Conservation (phyloP, 1,139 yeast species). For the Debaryomyces sp. region DNA sequence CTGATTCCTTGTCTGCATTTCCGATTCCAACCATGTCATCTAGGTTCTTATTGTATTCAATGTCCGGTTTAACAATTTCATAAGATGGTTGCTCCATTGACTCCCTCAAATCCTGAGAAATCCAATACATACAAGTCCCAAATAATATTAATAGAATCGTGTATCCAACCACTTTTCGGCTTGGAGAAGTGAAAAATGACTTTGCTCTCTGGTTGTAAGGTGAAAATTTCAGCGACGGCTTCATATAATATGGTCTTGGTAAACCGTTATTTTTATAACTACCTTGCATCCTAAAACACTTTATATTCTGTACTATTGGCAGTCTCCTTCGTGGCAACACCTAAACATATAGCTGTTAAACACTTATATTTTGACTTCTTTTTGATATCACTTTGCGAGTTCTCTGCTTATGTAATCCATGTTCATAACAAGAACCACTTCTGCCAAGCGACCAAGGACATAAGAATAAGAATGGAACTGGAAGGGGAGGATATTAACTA, state of each 20-base stretch:
- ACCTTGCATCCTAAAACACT: constrained; percentile 40
- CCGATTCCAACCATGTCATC: constrained; percentile 27
- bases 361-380: neutral
- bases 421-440: neutral
- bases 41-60: constrained; percentile 21
- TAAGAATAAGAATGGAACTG: too few relatives aligned
- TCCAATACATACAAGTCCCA: constrained; percentile 39
- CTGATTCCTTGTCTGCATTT: constrained; percentile 32
- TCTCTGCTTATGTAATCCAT: neutral
- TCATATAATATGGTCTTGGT: constrained; percentile 54
- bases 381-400: neutral
- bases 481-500: too few relatives aligned
- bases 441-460: too few relatives aligned
- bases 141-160: constrained; percentile 38
- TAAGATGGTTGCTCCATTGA: constrained; percentile 27
- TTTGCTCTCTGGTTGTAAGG: constrained; percentile 41
- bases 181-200: constrained; percentile 38
- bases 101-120: constrained; percentile 39
- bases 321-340: neutral
- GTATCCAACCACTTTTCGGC: constrained; percentile 44
- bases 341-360: constrained; percentile 2
- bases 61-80: constrained; percentile 30
- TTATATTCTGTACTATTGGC: constrained; percentile 12
- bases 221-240: constrained; percentile 37
- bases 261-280: constrained; percentile 46